Evolutionary conservation across 768 basidiomycete species (phyloP), one percentile per base, ranked within the genome.

Genomic region (Exsudoporus frostii): DNA sequence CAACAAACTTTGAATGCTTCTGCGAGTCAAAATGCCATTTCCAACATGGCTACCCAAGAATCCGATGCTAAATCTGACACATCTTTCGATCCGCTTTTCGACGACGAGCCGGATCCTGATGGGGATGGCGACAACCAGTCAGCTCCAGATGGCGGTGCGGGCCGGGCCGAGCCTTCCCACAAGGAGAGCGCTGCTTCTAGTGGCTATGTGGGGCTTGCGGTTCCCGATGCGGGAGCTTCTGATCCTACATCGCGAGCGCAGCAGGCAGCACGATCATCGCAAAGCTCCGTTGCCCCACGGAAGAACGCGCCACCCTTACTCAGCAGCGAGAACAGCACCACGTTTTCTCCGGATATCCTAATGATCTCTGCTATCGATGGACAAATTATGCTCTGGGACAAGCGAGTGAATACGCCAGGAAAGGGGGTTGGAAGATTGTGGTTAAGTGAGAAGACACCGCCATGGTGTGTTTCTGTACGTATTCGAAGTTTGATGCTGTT

Each of bases 391-490:
- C 68, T 99, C 13, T 96, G 96, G 88, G 96, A 99, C 67, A 80
- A 86, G 63, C 76, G 96, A 57, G 82, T 81, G 32, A 75, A 85
- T 49, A 76, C 76, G 7, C 72, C 79, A 36, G 84, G 86, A 27
- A 74, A 69, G 37, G 90, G 92, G 7, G 88, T 93, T 1, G 93
- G 92, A 29, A 76, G 92, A 59, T 73, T 98, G 49, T 88, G 88
- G 82, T 84, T 92, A 77, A 87, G 85, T 63, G 94, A 95, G 58
- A 93, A 90, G 71, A 92, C 90, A 20, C 92, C 92, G 29, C 92
- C 92, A 11, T 98, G 94, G 93, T 97, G 93, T 71, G 81, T 96
- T 63, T 94, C 94, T 57, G 96, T 98, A 70, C 65, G 84, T 75
- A 42, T 48, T 53, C 40, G 43, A 51, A 25, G 48, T 9, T 45